Base-by-base conservation (phyloP, 106 monocot species). In the Allium fistulosum region DNA sequence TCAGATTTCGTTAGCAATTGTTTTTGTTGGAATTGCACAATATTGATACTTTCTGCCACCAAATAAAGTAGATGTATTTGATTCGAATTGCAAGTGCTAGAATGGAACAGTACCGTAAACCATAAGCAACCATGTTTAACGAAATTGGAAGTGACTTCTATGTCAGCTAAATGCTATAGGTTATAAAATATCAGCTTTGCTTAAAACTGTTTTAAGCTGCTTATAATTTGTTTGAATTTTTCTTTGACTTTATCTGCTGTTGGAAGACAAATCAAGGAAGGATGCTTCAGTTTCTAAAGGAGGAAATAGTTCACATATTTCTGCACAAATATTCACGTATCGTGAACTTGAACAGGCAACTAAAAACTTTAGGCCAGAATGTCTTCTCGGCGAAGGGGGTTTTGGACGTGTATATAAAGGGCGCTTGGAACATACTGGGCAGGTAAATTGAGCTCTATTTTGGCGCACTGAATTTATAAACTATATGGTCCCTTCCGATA, bases 281-380 rank as follows among this genome's bases (percentile, higher is more conserved):
- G 69, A 70, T 37, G 60, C 69, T n/a, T 53, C 63, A 48, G 68
- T 52, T 13, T 52, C 46, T 10, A 69, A 56, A 48, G 76, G 70
- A 18, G 69, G 76, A 28, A 26, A 10, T 16, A 11, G 53, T 47
- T 45, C 69, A 56, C 76, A 76, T 63, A 76, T 76, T 76, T 69
- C 76, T 27, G 69, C 62, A 17, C 76, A 76, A 17, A 76, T 69
- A 9, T 76, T 76, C 57, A 69, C 76, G 18, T 76, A 69, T 37
- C 76, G 69, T 63, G 76, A 76, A 61, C 76, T 76, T 76, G 76
- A 69, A 55, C 63, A 62, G 10, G 76, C 76, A 26, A 70, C 76
- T 18, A 76, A 76, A 27, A 76, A 70, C 62, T 76, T 76, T 37
- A 76, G 76, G 49, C 76, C 61, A 70, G 76, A 76, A 46, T 76